Percentiles rank a stretch among this genome's conserved stretches.
phyloP scores from a whole-genome alignment of 2,329 filamentous ascomycete genomes.

The Emericellopsis cladophorae region DNA sequence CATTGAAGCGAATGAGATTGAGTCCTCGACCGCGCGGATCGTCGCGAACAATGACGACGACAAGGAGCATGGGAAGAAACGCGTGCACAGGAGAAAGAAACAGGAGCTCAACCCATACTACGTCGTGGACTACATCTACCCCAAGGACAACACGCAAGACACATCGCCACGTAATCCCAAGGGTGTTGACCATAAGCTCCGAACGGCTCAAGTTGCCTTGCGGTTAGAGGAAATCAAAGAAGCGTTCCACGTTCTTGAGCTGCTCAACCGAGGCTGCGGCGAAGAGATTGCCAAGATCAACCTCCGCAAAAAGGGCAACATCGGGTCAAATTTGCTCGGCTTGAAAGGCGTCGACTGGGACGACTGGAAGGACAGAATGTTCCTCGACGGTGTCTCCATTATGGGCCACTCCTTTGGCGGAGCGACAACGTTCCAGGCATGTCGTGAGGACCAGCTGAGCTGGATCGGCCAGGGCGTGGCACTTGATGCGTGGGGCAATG shows the following conservation, averaged over 20 bases:
- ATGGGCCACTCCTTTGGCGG: conserved; percentile 58
- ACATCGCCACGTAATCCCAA: conserved; percentile 41
- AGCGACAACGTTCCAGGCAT: conserved; percentile 47
- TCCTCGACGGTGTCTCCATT: conserved; percentile 43
- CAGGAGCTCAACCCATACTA: conserved; percentile 23
- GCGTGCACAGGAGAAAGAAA: conserved; percentile 10
- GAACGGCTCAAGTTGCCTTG: conserved; percentile 49
- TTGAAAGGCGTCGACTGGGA: conserved; percentile 42
- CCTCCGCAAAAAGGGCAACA: conserved; percentile 41
- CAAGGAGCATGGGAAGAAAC: conserved; percentile 14
- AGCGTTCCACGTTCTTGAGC: conserved; percentile 40
- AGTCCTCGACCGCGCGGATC: conserved; percentile 13
- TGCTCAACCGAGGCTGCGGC: conserved; percentile 41
- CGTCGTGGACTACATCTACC: conserved; percentile 49
- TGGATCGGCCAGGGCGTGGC: conserved; percentile 52
- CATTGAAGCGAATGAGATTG: conserved; percentile 17
- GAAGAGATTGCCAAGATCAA: conserved; percentile 36
- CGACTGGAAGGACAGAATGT: conserved; percentile 42
- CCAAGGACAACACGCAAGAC: conserved; percentile 37
- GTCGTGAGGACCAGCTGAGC: conserved; percentile 37
- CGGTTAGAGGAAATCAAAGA: conserved; percentile 53
- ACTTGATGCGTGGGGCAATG: conserved; percentile 52
- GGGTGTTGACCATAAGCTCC: conserved; percentile 46
- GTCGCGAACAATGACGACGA: conserved; percentile 10
- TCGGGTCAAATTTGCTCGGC: conserved; percentile 45